A percentile compares a stretch with the other conserved stretches of the same genome.
Conservation (phyloP, 495 filamentous ascomycete species). For the Aspergillus leporis region DNA sequence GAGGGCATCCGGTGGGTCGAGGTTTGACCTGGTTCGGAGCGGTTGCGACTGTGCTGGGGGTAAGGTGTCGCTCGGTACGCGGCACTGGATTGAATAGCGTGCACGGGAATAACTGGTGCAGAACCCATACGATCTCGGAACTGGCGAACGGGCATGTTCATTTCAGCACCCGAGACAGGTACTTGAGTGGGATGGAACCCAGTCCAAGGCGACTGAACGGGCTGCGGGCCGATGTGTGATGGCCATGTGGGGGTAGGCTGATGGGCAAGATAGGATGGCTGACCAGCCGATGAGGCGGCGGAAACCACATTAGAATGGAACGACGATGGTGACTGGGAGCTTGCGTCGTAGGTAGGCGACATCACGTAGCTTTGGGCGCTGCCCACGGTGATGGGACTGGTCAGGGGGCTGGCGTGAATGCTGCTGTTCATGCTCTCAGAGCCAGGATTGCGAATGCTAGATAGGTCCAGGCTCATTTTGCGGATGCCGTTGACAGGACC, state of each 20-base stretch:
- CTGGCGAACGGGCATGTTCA: constrained; percentile 31
- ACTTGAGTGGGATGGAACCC: constrained; percentile 19
- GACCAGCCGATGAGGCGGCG: constrained; percentile 22
- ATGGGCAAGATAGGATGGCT: constrained; percentile 33
- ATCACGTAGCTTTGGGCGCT: constrained; percentile 30
- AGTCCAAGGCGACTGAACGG: constrained; percentile 25
- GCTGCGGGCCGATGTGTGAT: constrained; percentile 12
- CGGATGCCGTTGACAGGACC: constrained; percentile 33
- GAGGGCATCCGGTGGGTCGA: constrained; percentile 3
- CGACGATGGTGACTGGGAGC: constrained; percentile 27
- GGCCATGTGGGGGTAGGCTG: constrained; percentile 20
- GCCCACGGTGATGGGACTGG: constrained; percentile 27
- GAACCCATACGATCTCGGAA: constrained; percentile 44
- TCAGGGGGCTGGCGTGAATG: constrained; percentile 26
- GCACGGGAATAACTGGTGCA: constrained; percentile 38
- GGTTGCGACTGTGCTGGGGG: constrained; percentile 24
- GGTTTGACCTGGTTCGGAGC: constrained; percentile 25
- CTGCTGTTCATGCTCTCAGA: constrained; percentile 28
- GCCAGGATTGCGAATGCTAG: constrained; percentile 33
- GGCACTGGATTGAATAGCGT: constrained; percentile 20
- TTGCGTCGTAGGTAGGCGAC: constrained; percentile 32
- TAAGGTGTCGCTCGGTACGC: not conserved
- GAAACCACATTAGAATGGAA: constrained; percentile 16
- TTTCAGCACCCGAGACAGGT: constrained; percentile 24
- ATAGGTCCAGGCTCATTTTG: constrained; percentile 47